These are phyloP conservation scores for Saccharomycopsis sp. DNA, from an alignment of 805 yeast species.

Conservation along the genomic window DNA sequence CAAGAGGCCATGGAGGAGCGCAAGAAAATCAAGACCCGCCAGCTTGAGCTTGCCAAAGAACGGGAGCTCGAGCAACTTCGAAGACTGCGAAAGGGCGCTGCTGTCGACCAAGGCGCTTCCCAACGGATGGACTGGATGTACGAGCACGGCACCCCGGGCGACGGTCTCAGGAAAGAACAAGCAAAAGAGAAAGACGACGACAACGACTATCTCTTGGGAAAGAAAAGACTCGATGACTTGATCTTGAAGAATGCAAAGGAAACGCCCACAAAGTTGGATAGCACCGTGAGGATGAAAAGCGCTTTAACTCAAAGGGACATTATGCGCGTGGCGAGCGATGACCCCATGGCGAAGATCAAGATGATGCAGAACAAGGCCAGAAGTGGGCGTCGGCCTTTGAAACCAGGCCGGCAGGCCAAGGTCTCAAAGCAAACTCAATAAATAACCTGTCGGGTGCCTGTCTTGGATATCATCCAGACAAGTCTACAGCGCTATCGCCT, in stretches of 20 bases:
- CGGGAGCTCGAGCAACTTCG: conserved; percentile 49
- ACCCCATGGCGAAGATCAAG: conserved; percentile 42
- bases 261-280: conserved; percentile 20
- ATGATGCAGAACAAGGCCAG: too few relatives aligned
- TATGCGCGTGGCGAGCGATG: conserved; percentile 30
- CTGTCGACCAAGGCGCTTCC: conserved; percentile 23
- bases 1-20: conserved; percentile 69
- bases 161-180: conserved; percentile 14
- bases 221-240: conserved; percentile 36
- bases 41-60: conserved; percentile 54
- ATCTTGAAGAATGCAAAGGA: conserved; percentile 24
- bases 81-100: conserved; percentile 30
- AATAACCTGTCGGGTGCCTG: too few relatives aligned
- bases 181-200: conserved; percentile 30
- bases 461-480: too few relatives aligned
- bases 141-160: conserved; percentile 33
- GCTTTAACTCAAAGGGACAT: conserved; percentile 22
- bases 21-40: conserved; percentile 51
- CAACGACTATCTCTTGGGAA: conserved; percentile 50
- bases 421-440: too few relatives aligned
- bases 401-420: too few relatives aligned
- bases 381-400: too few relatives aligned
- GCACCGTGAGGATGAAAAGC: conserved; percentile 14
- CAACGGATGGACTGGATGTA: conserved; percentile 84
- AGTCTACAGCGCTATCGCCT: too few relatives aligned